A percentile compares a stretch with the other conserved stretches of the same genome.
Evolutionary conservation across 495 filamentous ascomycete genomes (phyloP).

Genomic region (Cenococcum geophilum): DNA sequence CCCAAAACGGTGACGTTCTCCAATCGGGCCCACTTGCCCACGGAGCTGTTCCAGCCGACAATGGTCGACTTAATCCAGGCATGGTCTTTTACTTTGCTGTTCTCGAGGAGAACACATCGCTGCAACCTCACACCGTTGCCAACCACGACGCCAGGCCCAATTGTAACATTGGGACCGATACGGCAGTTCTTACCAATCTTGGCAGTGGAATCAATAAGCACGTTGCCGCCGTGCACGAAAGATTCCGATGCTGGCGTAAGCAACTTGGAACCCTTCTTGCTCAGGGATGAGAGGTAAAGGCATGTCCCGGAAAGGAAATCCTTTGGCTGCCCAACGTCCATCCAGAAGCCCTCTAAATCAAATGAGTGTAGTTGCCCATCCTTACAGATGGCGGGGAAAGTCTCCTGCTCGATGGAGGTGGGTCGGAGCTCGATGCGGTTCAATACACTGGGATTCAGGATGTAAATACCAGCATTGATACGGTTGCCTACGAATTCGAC

Average conservation of each 20-base stretch:
- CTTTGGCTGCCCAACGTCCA: conserved; percentile 99
- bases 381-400: conserved; percentile 88
- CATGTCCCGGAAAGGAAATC: conserved; percentile 97
- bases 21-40: conserved; percentile 91
- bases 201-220: conserved; percentile 88
- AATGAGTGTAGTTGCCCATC: conserved; percentile 95
- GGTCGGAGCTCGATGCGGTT: conserved; percentile 90
- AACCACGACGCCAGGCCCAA: conserved; percentile 89
- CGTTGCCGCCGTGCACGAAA: conserved; percentile 91
- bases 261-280: conserved; percentile 85
- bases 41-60: conserved; percentile 96
- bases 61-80: conserved; percentile 99
- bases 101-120: conserved; percentile 81
- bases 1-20: conserved; percentile 97
- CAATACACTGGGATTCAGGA: conserved; percentile 89
- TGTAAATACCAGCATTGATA: conserved; percentile 99
- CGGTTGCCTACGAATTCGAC: conserved; percentile 99
- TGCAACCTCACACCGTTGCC: conserved; percentile 94
- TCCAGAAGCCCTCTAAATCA: conserved; percentile 99
- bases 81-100: conserved; percentile 95
- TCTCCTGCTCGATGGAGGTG: conserved; percentile 99
- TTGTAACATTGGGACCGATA: conserved; percentile 95
- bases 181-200: conserved; percentile 99
- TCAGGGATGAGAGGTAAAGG: conserved; percentile 87
- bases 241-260: conserved; percentile 69